Conservation (phyloP, 2,329 filamentous ascomycete species). For the Myriosclerotinia scirpicola region DNA sequence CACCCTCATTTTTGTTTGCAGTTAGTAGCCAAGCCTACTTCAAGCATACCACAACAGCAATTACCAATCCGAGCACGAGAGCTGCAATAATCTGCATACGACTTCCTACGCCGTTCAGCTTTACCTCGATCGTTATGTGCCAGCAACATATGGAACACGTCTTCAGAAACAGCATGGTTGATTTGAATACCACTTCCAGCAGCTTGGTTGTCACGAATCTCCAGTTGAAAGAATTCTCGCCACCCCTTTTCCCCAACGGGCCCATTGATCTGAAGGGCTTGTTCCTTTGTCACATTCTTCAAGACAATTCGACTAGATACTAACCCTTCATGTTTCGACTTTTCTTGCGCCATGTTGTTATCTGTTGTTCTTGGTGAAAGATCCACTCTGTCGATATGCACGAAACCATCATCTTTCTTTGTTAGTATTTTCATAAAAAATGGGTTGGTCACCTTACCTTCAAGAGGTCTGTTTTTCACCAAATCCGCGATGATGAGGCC, state of each 20-base stretch:
- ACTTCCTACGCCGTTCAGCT: no score
- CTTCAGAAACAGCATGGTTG: slow-evolving; percentile 14
- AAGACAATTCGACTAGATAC: background rate
- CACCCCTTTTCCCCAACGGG: background rate
- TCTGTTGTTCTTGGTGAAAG: background rate
- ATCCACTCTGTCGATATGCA: background rate
- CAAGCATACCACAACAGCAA: no score
- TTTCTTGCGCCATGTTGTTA: background rate
- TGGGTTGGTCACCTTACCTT: background rate
- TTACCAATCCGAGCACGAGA: no score
- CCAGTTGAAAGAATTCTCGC: background rate
- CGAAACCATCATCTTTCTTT: background rate
- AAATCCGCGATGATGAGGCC: background rate
- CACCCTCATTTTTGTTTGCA: no score
- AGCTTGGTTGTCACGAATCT: slow-evolving; percentile 1
- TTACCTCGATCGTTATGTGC: background rate
- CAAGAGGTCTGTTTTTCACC: background rate
- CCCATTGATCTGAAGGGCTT: slow-evolving; percentile 1
- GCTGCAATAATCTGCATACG: no score
- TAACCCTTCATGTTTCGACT: background rate
- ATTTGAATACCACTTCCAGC: background rate
- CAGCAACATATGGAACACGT: background rate
- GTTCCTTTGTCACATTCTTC: background rate
- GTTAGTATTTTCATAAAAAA: background rate
- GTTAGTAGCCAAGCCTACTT: no score